phyloP scores from a whole-genome alignment of 1,284 basidiomycete species.

The Sporisorium sorghi region DNA sequence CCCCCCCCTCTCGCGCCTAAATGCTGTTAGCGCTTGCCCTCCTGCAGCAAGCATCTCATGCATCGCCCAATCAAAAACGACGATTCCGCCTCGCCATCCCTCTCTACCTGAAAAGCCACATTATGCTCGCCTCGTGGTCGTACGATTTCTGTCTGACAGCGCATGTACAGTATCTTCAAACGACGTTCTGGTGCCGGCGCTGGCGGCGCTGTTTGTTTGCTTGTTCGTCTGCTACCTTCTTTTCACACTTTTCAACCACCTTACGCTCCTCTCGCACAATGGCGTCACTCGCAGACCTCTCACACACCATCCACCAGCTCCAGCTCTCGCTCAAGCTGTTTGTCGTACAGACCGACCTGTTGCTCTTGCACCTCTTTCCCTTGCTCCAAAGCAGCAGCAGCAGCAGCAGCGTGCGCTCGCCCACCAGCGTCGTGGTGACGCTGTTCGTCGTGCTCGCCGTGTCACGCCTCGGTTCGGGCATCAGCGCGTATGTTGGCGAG shows the following conservation, averaged over 20 bases:
- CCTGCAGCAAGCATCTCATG: neutral
- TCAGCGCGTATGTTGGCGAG: conserved; percentile 21
- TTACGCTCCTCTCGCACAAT: neutral
- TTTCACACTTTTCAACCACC: neutral
- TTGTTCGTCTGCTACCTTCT: too few species aligned
- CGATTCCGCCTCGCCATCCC: too few species aligned
- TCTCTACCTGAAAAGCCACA: too few species aligned
- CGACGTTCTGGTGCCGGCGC: too few species aligned
- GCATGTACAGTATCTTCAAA: too few species aligned
- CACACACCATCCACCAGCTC: conserved; percentile 11
- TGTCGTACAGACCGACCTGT: conserved; percentile 40
- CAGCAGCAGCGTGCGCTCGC: conserved; percentile 32
- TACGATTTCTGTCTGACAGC: neutral
- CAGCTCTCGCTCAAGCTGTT: conserved; percentile 30
- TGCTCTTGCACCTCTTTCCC: conserved; percentile 37
- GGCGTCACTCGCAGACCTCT: neutral
- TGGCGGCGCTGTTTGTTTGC: too few species aligned
- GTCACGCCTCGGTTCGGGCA: conserved; percentile 13
- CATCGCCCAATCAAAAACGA: too few species aligned
- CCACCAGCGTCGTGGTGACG: conserved; percentile 36
- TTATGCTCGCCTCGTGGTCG: neutral
- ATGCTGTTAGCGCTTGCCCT: neutral
- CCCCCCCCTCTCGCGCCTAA: too few species aligned
- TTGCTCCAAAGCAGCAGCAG: too few species aligned
- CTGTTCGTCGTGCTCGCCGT: conserved; percentile 33